Evolutionary conservation across 768 basidiomycete genomes (phyloP).

Genomic region (Agrocybe pediades): DNA sequence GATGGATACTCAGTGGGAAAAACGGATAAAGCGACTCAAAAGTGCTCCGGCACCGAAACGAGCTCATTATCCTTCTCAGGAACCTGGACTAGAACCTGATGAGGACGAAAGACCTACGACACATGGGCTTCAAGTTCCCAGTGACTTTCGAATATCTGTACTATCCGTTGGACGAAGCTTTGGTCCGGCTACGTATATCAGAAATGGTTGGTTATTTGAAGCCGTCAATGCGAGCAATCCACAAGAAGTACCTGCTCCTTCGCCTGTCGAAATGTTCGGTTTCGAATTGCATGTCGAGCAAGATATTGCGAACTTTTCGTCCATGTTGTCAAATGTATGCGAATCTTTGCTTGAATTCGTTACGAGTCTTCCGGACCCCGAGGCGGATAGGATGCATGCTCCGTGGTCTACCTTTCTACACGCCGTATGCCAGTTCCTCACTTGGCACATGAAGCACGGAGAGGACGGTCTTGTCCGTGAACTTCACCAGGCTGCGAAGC

Average conservation of each 20-base stretch:
- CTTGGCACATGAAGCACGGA: conserved; percentile 40
- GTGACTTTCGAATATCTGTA: conserved; percentile 54
- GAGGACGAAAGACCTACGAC: background rate
- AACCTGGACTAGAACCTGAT: background rate
- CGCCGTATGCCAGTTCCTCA: conserved; percentile 44
- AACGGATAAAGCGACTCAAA: background rate
- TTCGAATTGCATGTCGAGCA: conserved; percentile 47
- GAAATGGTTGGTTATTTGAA: conserved; percentile 60
- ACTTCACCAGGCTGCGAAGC: conserved; percentile 35
- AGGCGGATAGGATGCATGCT: conserved; percentile 25
- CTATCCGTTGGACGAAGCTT: conserved; percentile 59
- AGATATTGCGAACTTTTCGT: conserved; percentile 43
- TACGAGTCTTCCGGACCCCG: conserved; percentile 36
- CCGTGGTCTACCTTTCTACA: conserved; percentile 44
- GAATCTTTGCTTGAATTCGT: conserved; percentile 43
- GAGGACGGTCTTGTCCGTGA: conserved; percentile 31
- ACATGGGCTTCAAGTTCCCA: conserved; percentile 23
- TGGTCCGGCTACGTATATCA: conserved; percentile 51
- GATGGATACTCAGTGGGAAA: background rate
- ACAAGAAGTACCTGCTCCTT: conserved; percentile 28
- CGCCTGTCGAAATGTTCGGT: conserved; percentile 34
- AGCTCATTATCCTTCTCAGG: background rate
- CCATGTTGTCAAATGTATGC: conserved; percentile 45
- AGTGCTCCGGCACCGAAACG: background rate
- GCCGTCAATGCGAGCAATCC: conserved; percentile 43